Base-by-base conservation (phyloP, 805 yeast species). In the Cyberlindnera bimundalis region DNA sequence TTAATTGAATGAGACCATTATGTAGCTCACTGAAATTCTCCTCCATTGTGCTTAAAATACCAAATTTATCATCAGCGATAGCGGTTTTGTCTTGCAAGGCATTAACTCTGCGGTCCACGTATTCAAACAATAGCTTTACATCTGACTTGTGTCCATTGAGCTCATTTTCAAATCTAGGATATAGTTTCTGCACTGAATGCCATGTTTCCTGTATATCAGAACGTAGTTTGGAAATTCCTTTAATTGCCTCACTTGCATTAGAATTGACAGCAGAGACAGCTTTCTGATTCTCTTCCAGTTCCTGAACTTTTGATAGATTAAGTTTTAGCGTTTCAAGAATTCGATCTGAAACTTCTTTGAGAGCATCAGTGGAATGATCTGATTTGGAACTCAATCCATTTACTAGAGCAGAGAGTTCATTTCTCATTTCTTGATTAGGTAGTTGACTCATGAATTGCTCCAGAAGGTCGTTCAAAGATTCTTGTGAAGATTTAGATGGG, bases 61-160 rank as follows among this genome's bases (percentile, higher is more conserved):
- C 18, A 13, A 18, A 7, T 20, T 23, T 33, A 7, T 15, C n/a
- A 16, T 33, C 37, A 4, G 15, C 5, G 9, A 9, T 6, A 5
- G 16, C n/a, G 21, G 30, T 7, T 14, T 13, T 33, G 16, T 14
- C 32, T 3, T 35, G 19, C 8, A 35, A 24, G 9, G 16, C 12
- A 18, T 35, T 35, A 5, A 35, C 11, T n/a, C 37, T 26, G 17
- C 37, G 30, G 19, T 40, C 43, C 4, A 35, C 9, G 27, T 40
- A 40, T 13, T 30, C 35, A 24, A 26, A 9, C 6, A 29, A 16
- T 4, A 30, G n/a, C 23, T 29, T 35, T 15, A 16, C 27, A 19
- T 34, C 43, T 3, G 20, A 13, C 4, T 13, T 16, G 18, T 21
- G 18, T 7, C 13, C n/a, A 30, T 29, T 13, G 5, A 20, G 26